Base-by-base conservation (phyloP, 139 green algal genomes). In the Protoeuglena noctilucae region DNA sequence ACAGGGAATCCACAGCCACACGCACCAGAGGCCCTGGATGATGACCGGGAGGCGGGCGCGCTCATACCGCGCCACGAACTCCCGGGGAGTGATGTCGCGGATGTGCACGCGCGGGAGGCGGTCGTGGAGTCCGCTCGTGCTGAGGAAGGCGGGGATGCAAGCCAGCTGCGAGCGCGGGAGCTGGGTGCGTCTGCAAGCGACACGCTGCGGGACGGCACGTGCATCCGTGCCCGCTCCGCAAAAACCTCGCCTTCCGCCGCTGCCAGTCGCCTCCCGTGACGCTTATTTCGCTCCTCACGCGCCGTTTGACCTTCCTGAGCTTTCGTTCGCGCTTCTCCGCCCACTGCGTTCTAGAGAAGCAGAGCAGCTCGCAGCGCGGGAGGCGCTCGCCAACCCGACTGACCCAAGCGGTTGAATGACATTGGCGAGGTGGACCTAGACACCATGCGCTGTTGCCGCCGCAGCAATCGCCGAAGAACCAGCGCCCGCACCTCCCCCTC, bases 241-340 rank as follows among this genome's bases (percentile, higher is more conserved):
- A n/a, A n/a, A n/a, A n/a, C n/a, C n/a, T n/a, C n/a, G n/a, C n/a
- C n/a, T n/a, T n/a, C n/a, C n/a, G n/a, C n/a, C n/a, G n/a, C n/a
- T n/a, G n/a, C n/a, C 85, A 94, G 18, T 90, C 84, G 9, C 85
- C 82, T 7, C 61, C 58, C 34, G 63, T 75, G 0, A 92, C 74
- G 43, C 65, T 80, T 1, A 94, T 69, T 64, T 93, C 83, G 34
- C 67, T 82, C 17, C 85, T 57, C 5, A 73, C 81, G 1, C 66
- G 70, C 1, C 85, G 69, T 57, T 94, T 94, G 19, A 67, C 78
- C 0, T 54, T 52, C 0, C 80, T 60, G 16, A 93, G 75, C 45
- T 75, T 80, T 43, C 59, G 63, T 64, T 79, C 59, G 23, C 61
- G 48, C 12, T 43, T 43, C 34, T 43, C 34, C 9, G 9, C 12